A percentile compares a stretch with the other conserved stretches of the same genome.
Evolutionary conservation across 768 basidiomycete species (phyloP).

Genomic region (Tylopilus plumbeoviolaceoides): DNA sequence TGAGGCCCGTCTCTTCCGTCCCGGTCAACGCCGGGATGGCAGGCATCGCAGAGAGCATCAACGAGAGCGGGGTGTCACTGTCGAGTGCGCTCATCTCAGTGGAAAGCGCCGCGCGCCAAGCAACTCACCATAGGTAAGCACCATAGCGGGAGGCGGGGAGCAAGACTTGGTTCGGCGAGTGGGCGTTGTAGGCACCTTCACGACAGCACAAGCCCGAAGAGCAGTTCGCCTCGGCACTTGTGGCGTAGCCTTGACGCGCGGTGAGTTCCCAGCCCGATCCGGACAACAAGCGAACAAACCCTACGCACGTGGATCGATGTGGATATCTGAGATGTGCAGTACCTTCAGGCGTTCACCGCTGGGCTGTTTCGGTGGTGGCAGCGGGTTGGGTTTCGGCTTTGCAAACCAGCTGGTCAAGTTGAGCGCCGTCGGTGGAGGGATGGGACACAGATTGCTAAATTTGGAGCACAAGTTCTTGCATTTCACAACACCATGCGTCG

Average conservation of each 20-base stretch:
- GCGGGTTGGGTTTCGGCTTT: conserved; percentile 44
- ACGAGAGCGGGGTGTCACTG: conserved; percentile 58
- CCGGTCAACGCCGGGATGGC: conserved; percentile 60
- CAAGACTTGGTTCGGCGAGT: conserved; percentile 44
- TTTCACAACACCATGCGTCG: neutral
- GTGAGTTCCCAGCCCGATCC: too few species aligned
- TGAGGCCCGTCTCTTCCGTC: conserved; percentile 54
- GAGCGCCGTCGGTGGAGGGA: conserved; percentile 37
- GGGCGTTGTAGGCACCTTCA: conserved; percentile 36
- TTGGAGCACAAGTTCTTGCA: conserved; percentile 32
- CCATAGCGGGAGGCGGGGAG: conserved; percentile 63
- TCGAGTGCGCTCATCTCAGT: neutral
- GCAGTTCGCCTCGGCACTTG: conserved; percentile 66
- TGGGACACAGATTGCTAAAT: conserved; percentile 26
- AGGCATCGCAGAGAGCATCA: conserved; percentile 53
- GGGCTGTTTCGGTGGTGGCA: conserved; percentile 35
- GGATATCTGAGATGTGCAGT: conserved; percentile 46
- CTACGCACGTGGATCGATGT: conserved; percentile 27
- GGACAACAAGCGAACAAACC: too few species aligned
- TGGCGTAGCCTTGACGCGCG: conserved; percentile 37
- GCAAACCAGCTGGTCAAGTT: conserved; percentile 44
- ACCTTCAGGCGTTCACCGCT: conserved; percentile 45
- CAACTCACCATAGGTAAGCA: conserved; percentile 17
- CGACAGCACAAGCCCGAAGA: conserved; percentile 56
- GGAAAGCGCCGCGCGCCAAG: neutral